Evolutionary conservation across 306 rosid species (phyloP).

Genomic region (Lotus japonicus): DNA sequence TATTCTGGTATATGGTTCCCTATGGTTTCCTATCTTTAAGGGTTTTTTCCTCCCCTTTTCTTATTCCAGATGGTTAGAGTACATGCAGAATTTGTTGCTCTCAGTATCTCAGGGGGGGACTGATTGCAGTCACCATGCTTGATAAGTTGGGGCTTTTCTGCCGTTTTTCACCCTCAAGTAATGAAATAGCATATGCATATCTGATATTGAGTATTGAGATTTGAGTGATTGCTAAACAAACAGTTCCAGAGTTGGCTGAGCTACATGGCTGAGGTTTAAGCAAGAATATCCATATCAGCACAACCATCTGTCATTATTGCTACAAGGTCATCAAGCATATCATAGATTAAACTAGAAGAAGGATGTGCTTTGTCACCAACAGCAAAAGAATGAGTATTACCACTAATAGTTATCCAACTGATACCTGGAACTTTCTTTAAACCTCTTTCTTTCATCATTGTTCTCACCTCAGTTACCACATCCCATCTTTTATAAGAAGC

Average conservation of each 20-base stretch:
- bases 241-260: background rate
- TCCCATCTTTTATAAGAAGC: slow-evolving; percentile 72
- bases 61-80: too few relatives aligned
- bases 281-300: slow-evolving; percentile 33
- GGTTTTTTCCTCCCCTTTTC: too few relatives aligned
- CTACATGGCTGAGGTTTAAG: slow-evolving; percentile 6
- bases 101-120: too few relatives aligned
- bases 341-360: slow-evolving; percentile 49
- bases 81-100: too few relatives aligned
- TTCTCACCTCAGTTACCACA: slow-evolving; percentile 60
- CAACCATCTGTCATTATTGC: slow-evolving; percentile 41
- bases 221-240: background rate
- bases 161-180: background rate
- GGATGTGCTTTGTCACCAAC: slow-evolving; percentile 76
- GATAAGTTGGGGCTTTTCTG: background rate
- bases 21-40: too few relatives aligned
- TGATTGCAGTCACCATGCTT: too few relatives aligned
- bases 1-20: too few relatives aligned
- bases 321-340: slow-evolving; percentile 46
- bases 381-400: slow-evolving; percentile 52
- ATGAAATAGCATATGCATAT: background rate
- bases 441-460: slow-evolving; percentile 64
- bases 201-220: background rate
- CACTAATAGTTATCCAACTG: slow-evolving; percentile 66
- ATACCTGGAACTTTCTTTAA: slow-evolving; percentile 68